Percentiles rank a stretch among this genome's conserved stretches.
These are phyloP conservation scores for Talaromyces sp. DNA, from an alignment of 2,329 filamentous ascomycete species.

Conservation along the genomic window DNA sequence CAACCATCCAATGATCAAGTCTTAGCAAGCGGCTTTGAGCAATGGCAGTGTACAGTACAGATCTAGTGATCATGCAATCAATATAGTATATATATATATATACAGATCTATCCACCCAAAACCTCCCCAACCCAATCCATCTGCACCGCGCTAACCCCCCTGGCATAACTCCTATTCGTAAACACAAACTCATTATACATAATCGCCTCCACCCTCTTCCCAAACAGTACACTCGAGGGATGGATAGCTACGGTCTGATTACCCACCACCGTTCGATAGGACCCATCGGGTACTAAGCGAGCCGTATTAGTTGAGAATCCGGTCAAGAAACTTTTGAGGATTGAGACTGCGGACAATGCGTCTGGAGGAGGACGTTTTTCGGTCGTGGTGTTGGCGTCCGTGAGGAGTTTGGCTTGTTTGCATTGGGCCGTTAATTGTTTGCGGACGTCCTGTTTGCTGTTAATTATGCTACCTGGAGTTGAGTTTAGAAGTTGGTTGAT, in stretches of 20 bases:
- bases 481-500: background rate
- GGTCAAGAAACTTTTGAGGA: constrained; percentile 57
- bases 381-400: constrained; percentile 19
- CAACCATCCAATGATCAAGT: background rate
- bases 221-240: constrained; percentile 59
- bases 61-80: background rate
- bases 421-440: constrained; percentile 60
- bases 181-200: constrained; percentile 66
- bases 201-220: constrained; percentile 60
- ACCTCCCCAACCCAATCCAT: constrained; percentile 60
- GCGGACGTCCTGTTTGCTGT: constrained; percentile 50
- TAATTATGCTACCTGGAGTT: background rate
- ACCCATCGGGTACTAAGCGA: constrained; percentile 57
- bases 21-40: background rate
- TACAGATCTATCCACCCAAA: constrained; percentile 19
- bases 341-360: constrained; percentile 40
- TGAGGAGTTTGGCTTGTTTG: constrained; percentile 45
- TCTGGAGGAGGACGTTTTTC: constrained; percentile 29
- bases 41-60: background rate
- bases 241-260: constrained; percentile 63
- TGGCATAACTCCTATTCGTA: constrained; percentile 61
- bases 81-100: background rate
- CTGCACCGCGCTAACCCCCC: constrained; percentile 61
- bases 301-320: constrained; percentile 62
- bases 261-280: constrained; percentile 59